Conservation (phyloP, 2,329 filamentous ascomycete genomes). For the Colletotrichum spaethianum region DNA sequence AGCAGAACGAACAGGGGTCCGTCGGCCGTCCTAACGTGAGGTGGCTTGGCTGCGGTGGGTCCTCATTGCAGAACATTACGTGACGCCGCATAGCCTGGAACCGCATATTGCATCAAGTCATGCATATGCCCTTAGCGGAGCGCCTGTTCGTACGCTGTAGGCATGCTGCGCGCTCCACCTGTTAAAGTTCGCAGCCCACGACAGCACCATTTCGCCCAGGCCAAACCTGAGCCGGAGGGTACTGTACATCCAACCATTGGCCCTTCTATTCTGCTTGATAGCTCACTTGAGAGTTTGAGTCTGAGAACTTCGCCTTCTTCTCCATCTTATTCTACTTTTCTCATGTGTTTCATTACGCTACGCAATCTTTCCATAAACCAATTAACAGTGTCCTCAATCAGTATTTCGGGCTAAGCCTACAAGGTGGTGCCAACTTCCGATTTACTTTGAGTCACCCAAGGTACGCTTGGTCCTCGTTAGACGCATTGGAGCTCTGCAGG, state of each 20-base stretch:
- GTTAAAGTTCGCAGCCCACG: background rate
- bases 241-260: background rate
- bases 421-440: constrained; percentile 14
- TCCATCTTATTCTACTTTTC: too few species aligned
- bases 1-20: constrained; percentile 35
- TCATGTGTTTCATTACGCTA: background rate
- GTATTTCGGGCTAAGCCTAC: background rate
- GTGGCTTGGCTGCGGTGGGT: constrained; percentile 34
- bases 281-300: background rate
- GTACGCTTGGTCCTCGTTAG: constrained; percentile 22
- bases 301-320: background rate
- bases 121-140: constrained; percentile 36
- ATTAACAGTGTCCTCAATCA: background rate
- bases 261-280: background rate
- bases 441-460: constrained; percentile 4
- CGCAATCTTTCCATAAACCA: background rate
- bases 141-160: background rate
- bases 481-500: constrained; percentile 24
- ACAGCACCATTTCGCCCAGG: background rate
- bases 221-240: background rate
- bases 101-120: constrained; percentile 29
- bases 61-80: constrained; percentile 38
- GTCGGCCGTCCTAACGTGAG: constrained; percentile 23
- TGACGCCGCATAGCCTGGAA: constrained; percentile 35
- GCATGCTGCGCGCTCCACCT: background rate